Conservation (phyloP, 164 flowering plant genomes). For the Tinospora cordifolia region DNA sequence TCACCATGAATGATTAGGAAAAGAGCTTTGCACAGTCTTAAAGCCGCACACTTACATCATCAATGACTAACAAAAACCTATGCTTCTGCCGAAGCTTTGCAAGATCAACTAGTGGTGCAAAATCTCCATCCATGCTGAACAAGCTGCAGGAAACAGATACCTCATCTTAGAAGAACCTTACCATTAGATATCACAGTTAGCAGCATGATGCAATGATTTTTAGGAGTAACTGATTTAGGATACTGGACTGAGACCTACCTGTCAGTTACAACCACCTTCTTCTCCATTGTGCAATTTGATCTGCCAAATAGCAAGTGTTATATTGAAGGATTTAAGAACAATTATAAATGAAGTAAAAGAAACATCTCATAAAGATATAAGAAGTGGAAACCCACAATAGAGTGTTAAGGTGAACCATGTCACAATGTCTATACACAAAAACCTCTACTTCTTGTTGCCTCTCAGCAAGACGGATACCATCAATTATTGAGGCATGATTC, state of each 20-base stretch:
- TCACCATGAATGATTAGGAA: not conserved
- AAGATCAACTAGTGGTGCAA: constrained; percentile 79
- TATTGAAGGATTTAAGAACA: constrained; percentile 8
- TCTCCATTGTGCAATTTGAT: constrained; percentile 57
- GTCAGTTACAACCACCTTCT: constrained; percentile 86
- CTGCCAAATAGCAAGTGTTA: constrained; percentile 34
- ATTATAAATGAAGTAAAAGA: not conserved
- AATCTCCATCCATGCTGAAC: constrained; percentile 99
- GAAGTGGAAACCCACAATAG: constrained; percentile 49
- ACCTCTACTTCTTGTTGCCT: constrained; percentile 43
- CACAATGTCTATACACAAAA: constrained; percentile 77
- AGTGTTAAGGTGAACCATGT: constrained; percentile 66
- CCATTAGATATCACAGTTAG: not conserved
- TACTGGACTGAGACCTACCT: constrained; percentile 36
- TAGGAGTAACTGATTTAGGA: not conserved
- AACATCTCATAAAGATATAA: not conserved
- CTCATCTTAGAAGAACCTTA: not conserved
- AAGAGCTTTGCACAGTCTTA: constrained; percentile 1
- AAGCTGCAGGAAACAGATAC: constrained; percentile 41
- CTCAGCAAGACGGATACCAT: constrained; percentile 92
- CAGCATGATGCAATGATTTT: not conserved
- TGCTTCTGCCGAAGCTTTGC: constrained; percentile 69
- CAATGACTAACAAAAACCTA: constrained; percentile 75
- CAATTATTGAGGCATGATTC: constrained; percentile 93
- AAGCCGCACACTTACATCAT: constrained; percentile 62